Base-by-base conservation (phyloP, 78 protist genomes). In the Trichosphaerium sp. region DNA sequence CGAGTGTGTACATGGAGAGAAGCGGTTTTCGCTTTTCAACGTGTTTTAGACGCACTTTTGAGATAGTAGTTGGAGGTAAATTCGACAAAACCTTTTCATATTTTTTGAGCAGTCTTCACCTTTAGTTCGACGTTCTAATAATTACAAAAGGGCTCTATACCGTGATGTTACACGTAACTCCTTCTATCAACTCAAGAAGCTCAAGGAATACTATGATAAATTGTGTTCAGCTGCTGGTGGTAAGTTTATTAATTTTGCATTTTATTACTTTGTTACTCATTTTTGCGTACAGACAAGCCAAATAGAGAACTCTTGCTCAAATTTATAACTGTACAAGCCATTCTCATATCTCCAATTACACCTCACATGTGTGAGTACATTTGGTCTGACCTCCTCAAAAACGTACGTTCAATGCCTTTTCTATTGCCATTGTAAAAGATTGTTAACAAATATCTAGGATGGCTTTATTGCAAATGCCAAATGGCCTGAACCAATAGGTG, bases 331-430 rank as follows among this genome's bases (percentile, higher is more conserved):
- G n/a, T 51, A 35, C 89, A 84, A 64, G 74, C 92, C 54, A 18
- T 92, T 4, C 42, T 93, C 52, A 44, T 97, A 62, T 38, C 90
- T 43, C 99, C 99, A 39, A 75, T 98, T 59, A 52, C 90, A 58
- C 97, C 99, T 39, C 99, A 97, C 90, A 58, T 21, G 26, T 10
- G 85, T 42, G 99, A 98, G 78, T 72, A 92, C 62, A 14, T 98
- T 38, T 98, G 98, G 98, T 0, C 48, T 49, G 49, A 5, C 34
- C 25, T 85, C 34, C 79, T 94, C 2, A 85, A 85, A 25, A 65
- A 85, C 67, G 39, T 0, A n/a, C 83, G 86, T 26, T 58, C 62
- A 32, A 52, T 89, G n/a, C n/a, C n/a, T n/a, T n/a, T n/a, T n/a
- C n/a, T n/a, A n/a, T n/a, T n/a, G n/a, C n/a, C 60, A 8, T 63